These are phyloP conservation scores for Entonaema liquescens DNA, from an alignment of 495 filamentous ascomycete genomes.

Conservation along the genomic window DNA sequence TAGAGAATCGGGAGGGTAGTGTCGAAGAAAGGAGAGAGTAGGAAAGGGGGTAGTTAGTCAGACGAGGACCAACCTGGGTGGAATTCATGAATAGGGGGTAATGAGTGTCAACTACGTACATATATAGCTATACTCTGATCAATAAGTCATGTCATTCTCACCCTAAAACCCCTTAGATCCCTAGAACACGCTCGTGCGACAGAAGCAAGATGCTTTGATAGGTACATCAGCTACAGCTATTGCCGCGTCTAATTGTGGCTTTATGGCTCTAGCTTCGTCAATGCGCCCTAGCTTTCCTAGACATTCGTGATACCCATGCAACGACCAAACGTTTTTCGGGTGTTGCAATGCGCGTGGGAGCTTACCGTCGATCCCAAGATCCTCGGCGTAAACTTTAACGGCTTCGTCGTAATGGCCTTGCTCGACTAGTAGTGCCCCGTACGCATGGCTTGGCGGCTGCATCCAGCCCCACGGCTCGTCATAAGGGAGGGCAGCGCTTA, in stretches of 20 bases:
- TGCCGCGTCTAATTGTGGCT: conserved; percentile 59
- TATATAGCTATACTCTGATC: background rate
- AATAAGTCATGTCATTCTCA: background rate
- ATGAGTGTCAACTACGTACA: background rate
- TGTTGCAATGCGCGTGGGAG: conserved; percentile 67
- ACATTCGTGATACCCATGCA: conserved; percentile 74
- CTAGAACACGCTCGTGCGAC: conserved; percentile 49
- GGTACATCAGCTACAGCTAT: conserved; percentile 66
- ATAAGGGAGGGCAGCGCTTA: conserved; percentile 67
- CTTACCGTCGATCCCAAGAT: conserved; percentile 65
- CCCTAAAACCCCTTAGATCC: background rate
- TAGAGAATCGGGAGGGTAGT: background rate
- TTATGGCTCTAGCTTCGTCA: conserved; percentile 60
- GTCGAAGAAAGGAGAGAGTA: background rate
- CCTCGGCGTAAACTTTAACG: conserved; percentile 63
- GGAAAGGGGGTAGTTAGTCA: background rate
- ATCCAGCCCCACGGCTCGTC: conserved; percentile 79
- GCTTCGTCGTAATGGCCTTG: conserved; percentile 66
- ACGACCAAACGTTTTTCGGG: conserved; percentile 73
- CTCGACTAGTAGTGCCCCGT: conserved; percentile 69
- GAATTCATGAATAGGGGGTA: background rate
- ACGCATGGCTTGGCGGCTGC: conserved; percentile 72
- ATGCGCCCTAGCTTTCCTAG: conserved; percentile 58
- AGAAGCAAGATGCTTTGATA: conserved; percentile 69
- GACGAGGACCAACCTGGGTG: background rate